Base-by-base conservation (phyloP, 805 yeast genomes). In the Lachancea waltii region DNA sequence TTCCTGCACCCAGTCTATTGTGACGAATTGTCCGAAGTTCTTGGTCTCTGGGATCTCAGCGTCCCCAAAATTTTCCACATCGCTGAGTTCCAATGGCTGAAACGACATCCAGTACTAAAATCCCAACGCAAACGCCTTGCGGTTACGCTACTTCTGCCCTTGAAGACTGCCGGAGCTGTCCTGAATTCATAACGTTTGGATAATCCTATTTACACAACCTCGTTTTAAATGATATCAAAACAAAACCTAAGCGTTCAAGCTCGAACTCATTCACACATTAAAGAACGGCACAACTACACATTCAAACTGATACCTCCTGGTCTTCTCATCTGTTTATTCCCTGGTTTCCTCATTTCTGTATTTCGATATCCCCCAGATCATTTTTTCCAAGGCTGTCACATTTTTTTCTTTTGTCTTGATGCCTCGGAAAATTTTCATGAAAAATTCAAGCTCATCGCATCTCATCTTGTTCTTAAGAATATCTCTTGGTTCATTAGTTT, bases 1-100 rank as follows among this genome's bases (percentile, higher is more conserved):
- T 38, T 75, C 74, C 11, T 56, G 45, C 5, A 79, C 66, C 84
- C 86, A 79, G 49, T 83, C 90, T 3, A 81, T 70, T 3, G 90
- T 82, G 13, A 62, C 61, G 52, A 79, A 83, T 30, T 75, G 75
- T 30, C 75, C 71, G 50, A 80, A 83, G n/a, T 50, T 51, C 24
- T 43, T 45, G 2, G 56, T 54, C 40, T 56, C 64, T 5, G 61
- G 56, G 7, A 53, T 43, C 15, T 37, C 30, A 17, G 18, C 16
- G 10, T 7, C 21, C 19, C 37, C 25, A 13, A 7, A 17, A 14
- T 13, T 27, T 18, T 21, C 37, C 11, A 21, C 8, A 18, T 34
- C 32, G 14, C 14, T 13, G 5, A 34, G 13, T 7, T n/a, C 37
- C 15, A 34, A 13, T 9, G 26, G 37, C 30, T 34, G 24, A 27